phyloP scores from a whole-genome alignment of 2,329 filamentous ascomycete genomes.

The Neonectria hederae region DNA sequence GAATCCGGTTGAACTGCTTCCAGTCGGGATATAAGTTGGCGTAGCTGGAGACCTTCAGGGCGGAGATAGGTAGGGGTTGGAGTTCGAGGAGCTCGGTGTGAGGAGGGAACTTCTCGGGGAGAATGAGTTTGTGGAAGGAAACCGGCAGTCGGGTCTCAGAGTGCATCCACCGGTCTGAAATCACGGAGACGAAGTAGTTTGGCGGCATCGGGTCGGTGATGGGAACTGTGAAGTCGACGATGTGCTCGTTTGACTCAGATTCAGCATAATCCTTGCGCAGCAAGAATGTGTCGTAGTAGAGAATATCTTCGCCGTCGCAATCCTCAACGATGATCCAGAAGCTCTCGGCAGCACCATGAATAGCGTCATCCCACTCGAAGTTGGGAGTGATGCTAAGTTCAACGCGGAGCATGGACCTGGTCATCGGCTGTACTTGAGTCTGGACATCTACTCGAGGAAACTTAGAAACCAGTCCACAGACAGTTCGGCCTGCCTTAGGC shows the following conservation, averaged over 20 bases:
- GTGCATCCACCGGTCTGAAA: slow-evolving; percentile 98
- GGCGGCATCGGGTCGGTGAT: slow-evolving; percentile 98
- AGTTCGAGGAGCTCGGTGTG: slow-evolving; percentile 93
- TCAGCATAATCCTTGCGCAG: slow-evolving; percentile 88
- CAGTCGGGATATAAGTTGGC: slow-evolving; percentile 83
- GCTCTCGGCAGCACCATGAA: slow-evolving; percentile 88
- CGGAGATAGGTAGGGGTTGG: slow-evolving; percentile 88
- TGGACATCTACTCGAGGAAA: slow-evolving; percentile 94
- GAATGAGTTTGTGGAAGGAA: slow-evolving; percentile 92
- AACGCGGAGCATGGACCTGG: slow-evolving; percentile 88
- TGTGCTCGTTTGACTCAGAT: slow-evolving; percentile 88
- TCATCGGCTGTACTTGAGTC: slow-evolving; percentile 94
- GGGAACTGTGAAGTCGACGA: slow-evolving; percentile 95
- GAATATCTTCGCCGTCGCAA: slow-evolving; percentile 93
- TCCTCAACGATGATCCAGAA: slow-evolving; percentile 99
- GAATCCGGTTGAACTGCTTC: slow-evolving; percentile 94
- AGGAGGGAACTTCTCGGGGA: slow-evolving; percentile 94
- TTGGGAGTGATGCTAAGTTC: slow-evolving; percentile 93
- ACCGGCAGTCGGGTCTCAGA: slow-evolving; percentile 93
- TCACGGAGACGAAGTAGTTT: slow-evolving; percentile 95
- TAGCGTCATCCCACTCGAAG: slow-evolving; percentile 91
- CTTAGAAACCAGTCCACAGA: slow-evolving; percentile 87
- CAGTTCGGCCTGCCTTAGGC: slow-evolving; percentile 85
- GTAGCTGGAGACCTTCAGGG: slow-evolving; percentile 87
- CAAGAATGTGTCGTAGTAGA: slow-evolving; percentile 94